Evolutionary conservation across 1,284 basidiomycete species (phyloP), one percentile per base, ranked within the genome.

Genomic region (Porogramme epimiltina): DNA sequence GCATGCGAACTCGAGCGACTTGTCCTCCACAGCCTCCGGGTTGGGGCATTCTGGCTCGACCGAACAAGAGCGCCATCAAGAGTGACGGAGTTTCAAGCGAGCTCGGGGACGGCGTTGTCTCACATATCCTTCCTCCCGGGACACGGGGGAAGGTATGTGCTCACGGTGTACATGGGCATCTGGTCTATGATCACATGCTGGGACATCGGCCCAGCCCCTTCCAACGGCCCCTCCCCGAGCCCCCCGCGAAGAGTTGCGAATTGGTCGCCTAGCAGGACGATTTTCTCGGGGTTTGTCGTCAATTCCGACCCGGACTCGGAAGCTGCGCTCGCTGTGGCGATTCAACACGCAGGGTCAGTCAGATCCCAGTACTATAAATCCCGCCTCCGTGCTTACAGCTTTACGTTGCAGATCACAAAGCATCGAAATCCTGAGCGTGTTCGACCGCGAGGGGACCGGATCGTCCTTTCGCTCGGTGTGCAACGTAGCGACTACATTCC

Each of bases 181-280:
- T 87, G 84, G 84, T 73, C 72, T 25, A 69, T 72, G 22, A 62
- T 87, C 45, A 71, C 72, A 2, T 64, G 82, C 23, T 84, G 85
- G 81, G 73, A 80, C 51, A 61, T 80, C 24, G 51, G 55, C 4
- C 45, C 51, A 55, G 1, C 36, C 43, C 16, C 2, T 8, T 6
- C 34, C 20, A 0, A 15, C 2, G 23, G 41, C 19, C 54, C 54
- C 15, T n/a, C 34, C 5, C 34, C 34, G 5, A 4, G 9, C 5
- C 9, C 34, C 5, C 34, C 34, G 34, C 56, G 25, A 67, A 74
- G 64, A 58, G 63, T 59, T 56, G 74, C 65, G 1, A 71, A 78
- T 43, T 87, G 84, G 84, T 75, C 71, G 25, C 80, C 77, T 0
- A 73, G 73, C 51, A 77, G 78, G 15, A 77, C 74, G 0, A 62